Evolutionary conservation across 2,329 filamentous ascomycete genomes (phyloP).

Genomic region (Phialophora macrospora): DNA sequence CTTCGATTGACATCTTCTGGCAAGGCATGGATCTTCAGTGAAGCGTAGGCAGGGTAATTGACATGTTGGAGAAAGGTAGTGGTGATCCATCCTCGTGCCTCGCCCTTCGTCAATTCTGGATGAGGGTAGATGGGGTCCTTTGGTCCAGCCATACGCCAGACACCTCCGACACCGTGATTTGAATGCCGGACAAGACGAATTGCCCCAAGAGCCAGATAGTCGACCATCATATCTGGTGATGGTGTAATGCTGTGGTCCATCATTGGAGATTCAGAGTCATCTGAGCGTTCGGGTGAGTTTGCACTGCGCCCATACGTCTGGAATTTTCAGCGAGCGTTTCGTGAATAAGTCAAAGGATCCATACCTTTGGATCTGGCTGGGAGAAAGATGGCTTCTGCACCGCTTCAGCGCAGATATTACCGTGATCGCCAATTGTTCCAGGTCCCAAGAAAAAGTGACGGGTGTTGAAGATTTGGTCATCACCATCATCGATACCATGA

Average conservation of each 20-base stretch:
- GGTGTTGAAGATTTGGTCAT: conserved; percentile 20
- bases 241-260: neutral
- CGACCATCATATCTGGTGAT: conserved; percentile 13
- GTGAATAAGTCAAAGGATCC: neutral
- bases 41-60: conserved; percentile 35
- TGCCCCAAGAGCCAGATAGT: conserved; percentile 37
- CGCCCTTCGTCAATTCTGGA: conserved; percentile 35
- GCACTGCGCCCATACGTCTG: neutral
- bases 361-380: neutral
- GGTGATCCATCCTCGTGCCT: conserved; percentile 47
- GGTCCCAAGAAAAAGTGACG: conserved; percentile 27
- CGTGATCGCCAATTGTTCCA: conserved; percentile 22
- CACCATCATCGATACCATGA: conserved; percentile 2
- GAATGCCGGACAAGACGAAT: conserved; percentile 30
- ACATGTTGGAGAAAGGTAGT: conserved; percentile 36
- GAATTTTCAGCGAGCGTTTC: neutral
- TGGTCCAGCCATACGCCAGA: conserved; percentile 31
- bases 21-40: conserved; percentile 47
- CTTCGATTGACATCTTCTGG: conserved; percentile 48
- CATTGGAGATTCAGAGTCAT: neutral
- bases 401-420: conserved; percentile 2
- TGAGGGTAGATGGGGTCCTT: conserved; percentile 27
- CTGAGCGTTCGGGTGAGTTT: neutral
- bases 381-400: neutral
- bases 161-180: neutral